Evolutionary conservation across 371 early-diverging fungal genomes (phyloP).

Genomic region (Basidiobolus meristosporus): DNA sequence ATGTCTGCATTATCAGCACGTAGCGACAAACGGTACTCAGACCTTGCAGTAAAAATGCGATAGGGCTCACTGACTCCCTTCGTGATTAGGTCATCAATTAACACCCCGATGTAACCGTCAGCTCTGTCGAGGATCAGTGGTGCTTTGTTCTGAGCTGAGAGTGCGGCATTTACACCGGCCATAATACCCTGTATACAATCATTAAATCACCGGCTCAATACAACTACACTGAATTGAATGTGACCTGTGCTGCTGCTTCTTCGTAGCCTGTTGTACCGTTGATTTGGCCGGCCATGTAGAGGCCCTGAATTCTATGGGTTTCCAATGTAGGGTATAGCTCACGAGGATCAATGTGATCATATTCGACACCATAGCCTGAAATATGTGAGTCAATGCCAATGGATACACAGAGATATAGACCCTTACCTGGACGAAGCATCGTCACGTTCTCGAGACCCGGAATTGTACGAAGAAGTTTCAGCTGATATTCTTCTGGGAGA

Average conservation of each 20-base stretch:
- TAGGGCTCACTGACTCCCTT: conserved; percentile 77
- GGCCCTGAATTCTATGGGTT: conserved; percentile 53
- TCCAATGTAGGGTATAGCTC: conserved; percentile 58
- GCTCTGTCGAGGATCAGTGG: conserved; percentile 54
- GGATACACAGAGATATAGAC: not conserved
- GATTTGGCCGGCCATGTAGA: conserved; percentile 73
- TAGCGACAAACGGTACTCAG: conserved; percentile 57
- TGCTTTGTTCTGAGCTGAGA: conserved; percentile 20
- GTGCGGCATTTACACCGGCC: conserved; percentile 69
- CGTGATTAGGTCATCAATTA: conserved; percentile 68
- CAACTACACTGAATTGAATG: not conserved
- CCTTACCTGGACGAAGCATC: conserved; percentile 52
- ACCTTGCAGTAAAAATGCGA: conserved; percentile 66
- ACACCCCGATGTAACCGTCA: conserved; percentile 70
- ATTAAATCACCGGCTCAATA: not conserved
- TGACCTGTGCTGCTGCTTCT: conserved; percentile 62
- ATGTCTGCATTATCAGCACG: conserved; percentile 71
- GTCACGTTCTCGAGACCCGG: conserved; percentile 56
- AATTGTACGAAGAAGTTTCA: conserved; percentile 48
- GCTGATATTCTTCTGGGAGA: conserved; percentile 59
- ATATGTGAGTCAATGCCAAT: conserved; percentile 9
- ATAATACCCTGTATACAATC: conserved; percentile 26
- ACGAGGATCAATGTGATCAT: conserved; percentile 71
- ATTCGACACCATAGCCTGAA: conserved; percentile 82
- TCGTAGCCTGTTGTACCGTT: conserved; percentile 83